These are phyloP conservation scores for Crucibulum laeve DNA, from an alignment of 768 basidiomycete genomes.

Conservation along the genomic window DNA sequence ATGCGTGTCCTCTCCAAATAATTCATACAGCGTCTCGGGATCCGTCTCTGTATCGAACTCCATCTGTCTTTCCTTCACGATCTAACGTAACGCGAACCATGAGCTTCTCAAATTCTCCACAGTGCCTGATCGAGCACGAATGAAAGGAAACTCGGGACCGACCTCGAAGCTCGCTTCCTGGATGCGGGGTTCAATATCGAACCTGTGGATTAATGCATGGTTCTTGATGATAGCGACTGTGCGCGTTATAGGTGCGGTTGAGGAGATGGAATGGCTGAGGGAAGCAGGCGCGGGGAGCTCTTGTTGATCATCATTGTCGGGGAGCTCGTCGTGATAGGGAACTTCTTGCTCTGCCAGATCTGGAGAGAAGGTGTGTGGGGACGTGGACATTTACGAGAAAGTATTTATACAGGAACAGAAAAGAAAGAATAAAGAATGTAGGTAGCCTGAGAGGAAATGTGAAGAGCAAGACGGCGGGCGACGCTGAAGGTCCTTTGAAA, in stretches of 20 bases:
- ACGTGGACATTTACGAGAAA: too few relatives aligned
- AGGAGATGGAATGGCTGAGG: background rate
- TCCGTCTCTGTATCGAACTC: slow-evolving; percentile 83
- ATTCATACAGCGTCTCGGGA: slow-evolving; percentile 71
- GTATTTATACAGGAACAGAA: too few relatives aligned
- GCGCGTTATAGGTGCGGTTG: slow-evolving; percentile 35
- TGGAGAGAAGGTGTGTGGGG: too few relatives aligned
- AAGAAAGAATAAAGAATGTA: too few relatives aligned
- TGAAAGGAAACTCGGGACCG: slow-evolving; percentile 13
- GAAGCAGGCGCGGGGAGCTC: slow-evolving; percentile 5
- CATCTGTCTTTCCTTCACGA: slow-evolving; percentile 87
- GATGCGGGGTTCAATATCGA: slow-evolving; percentile 78
- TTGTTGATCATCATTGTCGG: background rate
- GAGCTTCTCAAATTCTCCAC: too few relatives aligned
- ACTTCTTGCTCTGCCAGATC: too few relatives aligned
- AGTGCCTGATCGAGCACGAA: slow-evolving; percentile 8
- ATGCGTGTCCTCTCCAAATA: slow-evolving; percentile 75
- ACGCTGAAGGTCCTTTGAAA: too few relatives aligned
- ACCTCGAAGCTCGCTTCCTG: slow-evolving; percentile 83
- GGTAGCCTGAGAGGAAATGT: too few relatives aligned
- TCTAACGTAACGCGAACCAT: slow-evolving; percentile 45
- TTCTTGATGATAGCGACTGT: slow-evolving; percentile 85
- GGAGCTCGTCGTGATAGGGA: background rate
- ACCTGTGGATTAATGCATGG: slow-evolving; percentile 67
- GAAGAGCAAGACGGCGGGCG: too few relatives aligned